Conservation (phyloP, 1,139 yeast genomes). For the Geotrichum phurueaensis region DNA sequence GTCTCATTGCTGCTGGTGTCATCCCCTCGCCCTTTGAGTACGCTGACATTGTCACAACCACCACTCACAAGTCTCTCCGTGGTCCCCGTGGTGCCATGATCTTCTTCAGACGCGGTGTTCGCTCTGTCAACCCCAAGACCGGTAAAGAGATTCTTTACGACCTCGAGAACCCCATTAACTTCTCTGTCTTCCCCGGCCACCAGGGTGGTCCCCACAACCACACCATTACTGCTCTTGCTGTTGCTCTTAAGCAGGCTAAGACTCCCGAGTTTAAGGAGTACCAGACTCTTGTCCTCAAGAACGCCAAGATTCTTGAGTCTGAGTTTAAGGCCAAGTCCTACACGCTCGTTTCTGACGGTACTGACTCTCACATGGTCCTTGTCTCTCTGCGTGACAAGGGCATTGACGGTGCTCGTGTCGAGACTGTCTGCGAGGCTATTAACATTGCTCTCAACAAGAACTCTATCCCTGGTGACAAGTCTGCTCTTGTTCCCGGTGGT, state of each 20-base stretch:
- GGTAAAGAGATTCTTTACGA: conserved; percentile 86
- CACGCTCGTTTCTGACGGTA: conserved; percentile 81
- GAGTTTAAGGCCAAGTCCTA: conserved; percentile 65
- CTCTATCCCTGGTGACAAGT: conserved; percentile 92
- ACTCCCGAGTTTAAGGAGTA: conserved; percentile 81
- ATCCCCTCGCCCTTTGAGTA: conserved; percentile 89
- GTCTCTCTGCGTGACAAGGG: conserved; percentile 77
- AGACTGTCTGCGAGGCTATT: conserved; percentile 79
- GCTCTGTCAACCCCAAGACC: conserved; percentile 69
- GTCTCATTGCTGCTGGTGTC: conserved; percentile 88
- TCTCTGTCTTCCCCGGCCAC: conserved; percentile 96
- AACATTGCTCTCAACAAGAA: conserved; percentile 95
- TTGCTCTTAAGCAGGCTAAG: conserved; percentile 84
- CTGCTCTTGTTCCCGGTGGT: conserved; percentile 93
- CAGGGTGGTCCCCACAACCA: conserved; percentile 99
- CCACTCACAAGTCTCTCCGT: conserved; percentile 93
- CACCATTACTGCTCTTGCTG: conserved; percentile 91
- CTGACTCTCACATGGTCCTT: conserved; percentile 89
- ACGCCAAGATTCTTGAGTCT: conserved; percentile 71
- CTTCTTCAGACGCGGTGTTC: conserved; percentile 86
- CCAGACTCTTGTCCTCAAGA: conserved; percentile 73
- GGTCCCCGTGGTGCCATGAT: conserved; percentile 99
- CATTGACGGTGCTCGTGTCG: conserved; percentile 94
- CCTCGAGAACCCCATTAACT: conserved; percentile 83
- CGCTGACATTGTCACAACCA: conserved; percentile 94